phyloP scores from a whole-genome alignment of 371 early-diverging fungal genomes.

The Actinomortierella ambigua region DNA sequence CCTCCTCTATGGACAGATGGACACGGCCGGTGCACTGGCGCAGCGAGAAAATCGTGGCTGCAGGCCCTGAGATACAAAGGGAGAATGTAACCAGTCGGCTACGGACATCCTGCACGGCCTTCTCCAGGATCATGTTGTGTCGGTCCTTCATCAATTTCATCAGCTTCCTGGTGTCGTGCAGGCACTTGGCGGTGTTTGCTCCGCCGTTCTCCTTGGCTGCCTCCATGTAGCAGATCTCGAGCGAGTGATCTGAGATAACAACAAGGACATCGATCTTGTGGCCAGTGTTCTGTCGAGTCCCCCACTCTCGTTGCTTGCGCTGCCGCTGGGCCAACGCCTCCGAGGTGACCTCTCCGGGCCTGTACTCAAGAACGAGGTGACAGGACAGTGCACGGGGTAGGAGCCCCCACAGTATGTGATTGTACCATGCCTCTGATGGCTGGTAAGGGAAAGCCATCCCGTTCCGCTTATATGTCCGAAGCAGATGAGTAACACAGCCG shows the following conservation, averaged over 20 bases:
- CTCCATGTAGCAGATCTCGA: conserved; percentile 15
- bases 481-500: conserved; percentile 13
- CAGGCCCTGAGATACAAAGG: conserved; percentile 14
- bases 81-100: conserved; percentile 9
- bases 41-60: conserved; percentile 9
- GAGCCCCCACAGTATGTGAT: conserved; percentile 11
- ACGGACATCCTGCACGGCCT: conserved; percentile 6
- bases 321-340: conserved; percentile 7
- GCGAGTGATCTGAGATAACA: conserved; percentile 9
- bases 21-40: conserved; percentile 14
- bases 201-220: conserved; percentile 14
- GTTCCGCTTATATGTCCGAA: conserved; percentile 7
- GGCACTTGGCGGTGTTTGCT: conserved; percentile 7
- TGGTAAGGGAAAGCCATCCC: conserved; percentile 5
- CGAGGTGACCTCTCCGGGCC: conserved; percentile 13
- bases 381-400: conserved; percentile 10
- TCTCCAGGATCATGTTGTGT: conserved; percentile 17
- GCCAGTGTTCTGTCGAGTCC: conserved; percentile 9
- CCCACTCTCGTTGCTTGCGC: conserved; percentile 11
- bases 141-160: conserved; percentile 13
- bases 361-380: conserved; percentile 9
- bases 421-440: conserved; percentile 14
- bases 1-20: conserved; percentile 9
- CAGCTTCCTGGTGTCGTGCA: conserved; percentile 11
- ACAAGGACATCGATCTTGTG: conserved; percentile 20